Evolutionary conservation across 1,284 basidiomycete species (phyloP).

Genomic region (Pascua sp.): DNA sequence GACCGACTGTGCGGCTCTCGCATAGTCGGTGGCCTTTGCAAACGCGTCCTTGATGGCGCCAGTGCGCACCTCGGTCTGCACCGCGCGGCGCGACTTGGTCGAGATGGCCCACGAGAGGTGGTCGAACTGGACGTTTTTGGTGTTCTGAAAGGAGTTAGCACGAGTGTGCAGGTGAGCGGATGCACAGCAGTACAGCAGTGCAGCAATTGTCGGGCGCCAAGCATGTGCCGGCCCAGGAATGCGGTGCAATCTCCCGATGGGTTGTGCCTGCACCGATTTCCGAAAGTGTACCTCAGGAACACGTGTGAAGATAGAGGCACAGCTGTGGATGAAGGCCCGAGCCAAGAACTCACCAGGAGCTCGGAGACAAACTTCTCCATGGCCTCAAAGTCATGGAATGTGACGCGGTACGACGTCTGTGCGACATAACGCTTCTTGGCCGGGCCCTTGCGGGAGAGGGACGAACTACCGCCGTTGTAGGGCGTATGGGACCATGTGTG

Average conservation of each 20-base stretch:
- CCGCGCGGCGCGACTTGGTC: background rate
- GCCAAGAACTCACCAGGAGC: constrained; percentile 11
- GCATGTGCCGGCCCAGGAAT: no score
- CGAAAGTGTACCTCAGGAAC: no score
- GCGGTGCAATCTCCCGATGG: background rate
- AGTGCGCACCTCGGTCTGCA: constrained; percentile 6
- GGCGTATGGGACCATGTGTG: background rate
- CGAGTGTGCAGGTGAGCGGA: background rate
- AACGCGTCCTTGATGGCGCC: constrained; percentile 13
- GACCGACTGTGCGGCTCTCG: background rate
- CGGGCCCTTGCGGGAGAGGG: background rate
- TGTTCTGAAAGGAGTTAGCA: background rate
- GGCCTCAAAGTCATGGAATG: constrained; percentile 15
- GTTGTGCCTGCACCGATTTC: no score
- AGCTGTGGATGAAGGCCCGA: no score
- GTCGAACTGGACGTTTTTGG: constrained; percentile 1
- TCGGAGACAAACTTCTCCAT: constrained; percentile 2
- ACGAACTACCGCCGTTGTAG: background rate
- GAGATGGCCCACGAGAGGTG: constrained; percentile 7
- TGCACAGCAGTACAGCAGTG: background rate
- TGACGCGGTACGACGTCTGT: background rate
- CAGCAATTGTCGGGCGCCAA: no score
- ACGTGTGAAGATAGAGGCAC: no score
- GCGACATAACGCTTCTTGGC: constrained; percentile 5
- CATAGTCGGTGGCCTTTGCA: constrained; percentile 13